Evolutionary conservation across 2,329 filamentous ascomycete species (phyloP).

Genomic region (Penicillium sp.): DNA sequence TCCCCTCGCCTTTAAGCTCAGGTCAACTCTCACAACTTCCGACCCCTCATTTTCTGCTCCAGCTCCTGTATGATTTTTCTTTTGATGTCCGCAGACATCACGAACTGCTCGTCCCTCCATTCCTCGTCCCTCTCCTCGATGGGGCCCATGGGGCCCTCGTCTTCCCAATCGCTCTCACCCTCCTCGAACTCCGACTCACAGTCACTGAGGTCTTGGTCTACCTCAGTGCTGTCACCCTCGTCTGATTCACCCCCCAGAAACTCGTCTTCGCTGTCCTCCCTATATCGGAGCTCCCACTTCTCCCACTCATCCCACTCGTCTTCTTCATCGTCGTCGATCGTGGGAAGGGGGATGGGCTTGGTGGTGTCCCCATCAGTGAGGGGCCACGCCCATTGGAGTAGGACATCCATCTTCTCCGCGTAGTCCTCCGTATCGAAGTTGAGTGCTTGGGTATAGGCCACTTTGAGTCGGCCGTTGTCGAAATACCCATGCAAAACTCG

Average conservation of each 20-base stretch:
- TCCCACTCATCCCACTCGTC: constrained; percentile 2
- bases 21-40: not conserved
- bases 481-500: constrained; percentile 15
- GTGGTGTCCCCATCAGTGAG: not conserved
- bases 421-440: constrained; percentile 9
- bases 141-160: not conserved
- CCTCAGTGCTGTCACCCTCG: not conserved
- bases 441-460: constrained; percentile 10
- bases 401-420: constrained; percentile 1
- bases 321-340: constrained; percentile 9
- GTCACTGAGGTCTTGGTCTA: not conserved
- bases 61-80: not conserved
- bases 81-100: not conserved
- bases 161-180: not conserved
- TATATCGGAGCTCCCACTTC: not conserved
- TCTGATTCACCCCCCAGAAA: not conserved
- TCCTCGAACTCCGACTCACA: not conserved
- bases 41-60: not conserved
- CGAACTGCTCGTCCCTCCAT: not conserved
- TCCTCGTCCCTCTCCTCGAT: not conserved
- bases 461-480: constrained; percentile 1
- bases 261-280: not conserved
- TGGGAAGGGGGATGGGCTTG: constrained; percentile 7
- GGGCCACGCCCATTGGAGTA: constrained; percentile 13
- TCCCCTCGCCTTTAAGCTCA: not conserved